phyloP scores from a whole-genome alignment of 768 basidiomycete species.

The Coprinellus aureogranulatus region DNA sequence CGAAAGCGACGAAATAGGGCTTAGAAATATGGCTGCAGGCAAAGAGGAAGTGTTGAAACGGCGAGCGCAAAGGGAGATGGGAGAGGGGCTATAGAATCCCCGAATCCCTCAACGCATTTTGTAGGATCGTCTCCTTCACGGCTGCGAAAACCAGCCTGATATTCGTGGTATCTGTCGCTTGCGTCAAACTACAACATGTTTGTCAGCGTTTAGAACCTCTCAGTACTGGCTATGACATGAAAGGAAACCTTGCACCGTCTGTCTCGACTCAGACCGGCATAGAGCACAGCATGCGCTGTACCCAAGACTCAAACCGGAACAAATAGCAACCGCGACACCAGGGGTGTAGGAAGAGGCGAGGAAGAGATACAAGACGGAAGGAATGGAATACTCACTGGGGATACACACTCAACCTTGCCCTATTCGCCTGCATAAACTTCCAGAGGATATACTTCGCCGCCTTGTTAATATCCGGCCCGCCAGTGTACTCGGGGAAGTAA shows the following conservation, averaged over 20 bases:
- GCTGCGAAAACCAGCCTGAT: constrained; percentile 81
- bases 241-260: constrained; percentile 1
- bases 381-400: constrained; percentile 46
- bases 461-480: constrained; percentile 87
- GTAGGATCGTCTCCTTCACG: constrained; percentile 90
- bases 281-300: too few relatives aligned
- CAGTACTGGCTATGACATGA: not conserved
- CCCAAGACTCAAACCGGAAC: too few relatives aligned
- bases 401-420: constrained; percentile 77
- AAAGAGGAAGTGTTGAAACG: not conserved
- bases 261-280: too few relatives aligned
- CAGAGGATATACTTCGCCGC: constrained; percentile 93
- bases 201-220: constrained; percentile 22
- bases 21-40: too few relatives aligned
- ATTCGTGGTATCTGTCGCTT: constrained; percentile 87
- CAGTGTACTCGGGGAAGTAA: constrained; percentile 87
- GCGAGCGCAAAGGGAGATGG: not conserved
- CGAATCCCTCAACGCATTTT: constrained; percentile 82
- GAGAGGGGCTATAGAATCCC: constrained; percentile 57
- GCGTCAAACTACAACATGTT: constrained; percentile 60
- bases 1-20: too few relatives aligned
- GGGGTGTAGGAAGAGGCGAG: too few relatives aligned
- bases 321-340: too few relatives aligned
- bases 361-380: constrained; percentile 6
- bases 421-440: constrained; percentile 91